Evolutionary conservation across 306 rosid genomes (phyloP).

Genomic region (Trichosanthes truncata): DNA sequence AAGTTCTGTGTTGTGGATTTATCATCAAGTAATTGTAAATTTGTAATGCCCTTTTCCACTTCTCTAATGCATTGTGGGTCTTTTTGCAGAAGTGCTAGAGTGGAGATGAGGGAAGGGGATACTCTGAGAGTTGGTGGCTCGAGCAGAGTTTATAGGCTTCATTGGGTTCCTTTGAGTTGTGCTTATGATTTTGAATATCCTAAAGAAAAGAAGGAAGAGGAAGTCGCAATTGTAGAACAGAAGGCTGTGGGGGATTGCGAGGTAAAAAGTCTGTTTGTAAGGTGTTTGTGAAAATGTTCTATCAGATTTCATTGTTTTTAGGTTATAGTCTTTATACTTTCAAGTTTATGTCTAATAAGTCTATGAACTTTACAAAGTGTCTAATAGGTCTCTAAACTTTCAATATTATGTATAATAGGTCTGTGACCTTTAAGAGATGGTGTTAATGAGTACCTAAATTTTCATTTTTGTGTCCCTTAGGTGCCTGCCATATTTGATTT

Average conservation of each 20-base stretch:
- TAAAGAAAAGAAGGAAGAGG: constrained; percentile 5
- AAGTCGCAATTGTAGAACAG: constrained; percentile 9
- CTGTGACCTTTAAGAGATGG: too few relatives aligned
- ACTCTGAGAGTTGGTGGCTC: constrained; percentile 58
- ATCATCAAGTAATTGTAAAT: constrained; percentile 41
- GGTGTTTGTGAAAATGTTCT: constrained; percentile 11
- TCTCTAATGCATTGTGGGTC: constrained; percentile 14
- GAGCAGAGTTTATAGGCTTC: constrained; percentile 50
- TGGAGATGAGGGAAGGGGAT: constrained; percentile 57
- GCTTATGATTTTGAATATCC: constrained; percentile 46
- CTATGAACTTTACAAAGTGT: too few relatives aligned
- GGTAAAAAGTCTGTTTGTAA: constrained; percentile 22
- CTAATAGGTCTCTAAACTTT: too few relatives aligned
- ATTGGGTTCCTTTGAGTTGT: constrained; percentile 46
- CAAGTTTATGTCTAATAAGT: too few relatives aligned
- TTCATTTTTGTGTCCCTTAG: not conserved
- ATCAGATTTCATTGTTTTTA: not conserved
- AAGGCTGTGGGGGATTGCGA: constrained; percentile 10
- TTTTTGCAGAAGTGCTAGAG: constrained; percentile 27
- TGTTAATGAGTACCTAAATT: not conserved
- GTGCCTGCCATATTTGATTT: not conserved
- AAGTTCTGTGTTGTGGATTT: constrained; percentile 49
- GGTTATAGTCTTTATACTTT: not conserved
- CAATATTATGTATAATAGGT: too few relatives aligned
- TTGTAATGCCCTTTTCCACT: not conserved